Evolutionary conservation across 192 early-diverging fungal genomes (phyloP).

Genomic region (Ambispora gerdemannii): DNA sequence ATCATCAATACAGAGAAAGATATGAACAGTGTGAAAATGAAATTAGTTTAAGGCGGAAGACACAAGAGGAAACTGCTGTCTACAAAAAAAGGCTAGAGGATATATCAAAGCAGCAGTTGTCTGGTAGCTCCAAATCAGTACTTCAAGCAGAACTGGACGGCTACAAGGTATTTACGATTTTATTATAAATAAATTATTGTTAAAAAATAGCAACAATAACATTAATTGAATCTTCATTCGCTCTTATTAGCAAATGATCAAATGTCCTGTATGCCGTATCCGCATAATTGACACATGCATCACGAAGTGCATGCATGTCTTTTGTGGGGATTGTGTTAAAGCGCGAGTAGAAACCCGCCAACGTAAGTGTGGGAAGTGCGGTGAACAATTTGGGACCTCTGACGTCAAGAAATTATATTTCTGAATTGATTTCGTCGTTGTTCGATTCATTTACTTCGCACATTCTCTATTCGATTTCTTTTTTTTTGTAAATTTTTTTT

Average conservation of each 20-base stretch:
- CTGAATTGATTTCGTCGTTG: constrained; percentile 36
- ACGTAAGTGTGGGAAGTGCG: constrained; percentile 86
- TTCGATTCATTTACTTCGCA: not conserved
- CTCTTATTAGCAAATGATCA: constrained; percentile 61
- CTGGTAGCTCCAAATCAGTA: not conserved
- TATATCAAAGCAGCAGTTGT: not conserved
- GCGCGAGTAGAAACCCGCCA: constrained; percentile 73
- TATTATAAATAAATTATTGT: not conserved
- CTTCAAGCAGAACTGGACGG: not conserved
- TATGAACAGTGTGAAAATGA: not conserved
- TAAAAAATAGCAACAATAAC: not conserved
- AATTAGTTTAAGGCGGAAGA: not conserved
- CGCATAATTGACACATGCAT: constrained; percentile 80
- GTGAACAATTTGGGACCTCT: constrained; percentile 67
- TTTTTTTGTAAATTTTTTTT: no score
- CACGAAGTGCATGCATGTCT: constrained; percentile 86
- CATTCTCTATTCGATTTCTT: not conserved
- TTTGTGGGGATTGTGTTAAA: constrained; percentile 88
- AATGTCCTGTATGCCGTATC: constrained; percentile 77
- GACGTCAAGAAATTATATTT: constrained; percentile 75
- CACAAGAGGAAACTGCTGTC: not conserved
- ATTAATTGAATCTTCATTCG: not conserved
- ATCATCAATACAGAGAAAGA: not conserved
- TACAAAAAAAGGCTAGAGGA: not conserved
- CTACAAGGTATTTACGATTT: constrained; percentile 18